Percentiles rank a stretch among this genome's conserved stretches.
Conservation (phyloP, 331 rosid species). For the Malus hybrid region DNA sequence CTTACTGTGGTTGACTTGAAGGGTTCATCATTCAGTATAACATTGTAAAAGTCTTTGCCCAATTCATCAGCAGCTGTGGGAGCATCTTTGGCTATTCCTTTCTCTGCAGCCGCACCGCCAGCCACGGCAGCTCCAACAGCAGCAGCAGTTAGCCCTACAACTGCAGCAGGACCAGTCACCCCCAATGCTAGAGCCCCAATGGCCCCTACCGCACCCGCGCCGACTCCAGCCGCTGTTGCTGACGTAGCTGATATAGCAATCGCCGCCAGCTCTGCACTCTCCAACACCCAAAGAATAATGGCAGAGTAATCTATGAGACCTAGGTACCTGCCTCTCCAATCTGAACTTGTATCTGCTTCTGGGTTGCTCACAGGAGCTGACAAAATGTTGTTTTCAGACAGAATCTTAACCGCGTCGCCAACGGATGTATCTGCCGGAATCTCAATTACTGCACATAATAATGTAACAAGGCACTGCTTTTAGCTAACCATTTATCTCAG, state of each 20-base stretch:
- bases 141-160: constrained; percentile 81
- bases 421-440: constrained; percentile 67
- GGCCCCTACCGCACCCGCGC: constrained; percentile 53
- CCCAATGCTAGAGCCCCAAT: constrained; percentile 86
- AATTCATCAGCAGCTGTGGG: constrained; percentile 63
- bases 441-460: constrained; percentile 56
- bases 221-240: constrained; percentile 85
- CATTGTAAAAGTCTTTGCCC: constrained; percentile 79
- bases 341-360: constrained; percentile 33
- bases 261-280: constrained; percentile 84
- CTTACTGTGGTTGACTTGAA: constrained; percentile 87
- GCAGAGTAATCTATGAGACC: constrained; percentile 86
- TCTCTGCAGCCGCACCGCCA: constrained; percentile 69
- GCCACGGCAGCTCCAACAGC: constrained; percentile 88
- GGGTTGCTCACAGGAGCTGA: constrained; percentile 79
- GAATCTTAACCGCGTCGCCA: constrained; percentile 59
- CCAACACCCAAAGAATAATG: constrained; percentile 84
- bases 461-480: constrained; percentile 9
- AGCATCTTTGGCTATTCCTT: constrained; percentile 59
- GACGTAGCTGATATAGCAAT: constrained; percentile 69
- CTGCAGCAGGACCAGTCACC: constrained; percentile 74
- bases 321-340: constrained; percentile 78
- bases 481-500: neutral
- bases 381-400: constrained; percentile 74
- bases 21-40: constrained; percentile 79